Conservation (phyloP, 192 early-diverging fungal species). For the Backusella mclennaniae region DNA sequence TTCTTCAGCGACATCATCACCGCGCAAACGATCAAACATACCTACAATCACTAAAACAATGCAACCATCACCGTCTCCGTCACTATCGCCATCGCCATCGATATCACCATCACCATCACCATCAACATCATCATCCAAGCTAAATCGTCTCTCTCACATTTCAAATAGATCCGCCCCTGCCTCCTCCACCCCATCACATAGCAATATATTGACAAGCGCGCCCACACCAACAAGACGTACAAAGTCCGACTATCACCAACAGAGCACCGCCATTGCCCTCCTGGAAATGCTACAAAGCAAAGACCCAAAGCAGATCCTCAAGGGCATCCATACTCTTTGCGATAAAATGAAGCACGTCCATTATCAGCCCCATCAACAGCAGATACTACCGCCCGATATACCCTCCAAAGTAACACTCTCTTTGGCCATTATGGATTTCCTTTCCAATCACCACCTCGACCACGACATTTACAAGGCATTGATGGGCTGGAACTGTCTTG, state of each 20-base stretch:
- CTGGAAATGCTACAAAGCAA: background rate
- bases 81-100: background rate
- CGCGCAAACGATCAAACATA: too few species aligned
- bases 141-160: background rate
- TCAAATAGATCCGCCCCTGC: background rate
- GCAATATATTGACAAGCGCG: background rate
- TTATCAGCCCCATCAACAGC: background rate
- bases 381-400: constrained; percentile 11
- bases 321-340: background rate
- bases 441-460: background rate
- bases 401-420: constrained; percentile 5
- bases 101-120: background rate
- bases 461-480: background rate
- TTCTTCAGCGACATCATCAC: background rate
- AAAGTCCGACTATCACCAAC: background rate
- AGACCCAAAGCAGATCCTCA: background rate
- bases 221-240: background rate
- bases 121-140: background rate
- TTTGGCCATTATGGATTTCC: background rate
- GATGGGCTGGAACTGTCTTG: constrained; percentile 31
- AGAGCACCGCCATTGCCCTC: background rate
- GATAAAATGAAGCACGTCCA: background rate
- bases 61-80: background rate
- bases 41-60: too few species aligned
- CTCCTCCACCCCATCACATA: background rate